phyloP scores from a whole-genome alignment of 176 grass and related monocot genomes.

The Eleusine coracana region DNA sequence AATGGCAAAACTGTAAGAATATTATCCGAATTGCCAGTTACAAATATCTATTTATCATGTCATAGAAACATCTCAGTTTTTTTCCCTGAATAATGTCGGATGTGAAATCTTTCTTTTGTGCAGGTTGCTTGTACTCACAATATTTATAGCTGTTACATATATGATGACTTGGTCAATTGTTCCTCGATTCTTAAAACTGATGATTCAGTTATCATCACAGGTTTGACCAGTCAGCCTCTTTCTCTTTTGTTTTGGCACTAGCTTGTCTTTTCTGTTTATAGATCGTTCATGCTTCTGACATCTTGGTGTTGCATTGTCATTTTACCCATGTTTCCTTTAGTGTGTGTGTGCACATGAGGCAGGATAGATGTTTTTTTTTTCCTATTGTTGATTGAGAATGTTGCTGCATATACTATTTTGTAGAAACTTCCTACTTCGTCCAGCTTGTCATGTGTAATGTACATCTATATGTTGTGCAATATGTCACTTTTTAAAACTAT shows the following conservation, averaged over 20 bases:
- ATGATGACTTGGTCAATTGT: constrained; percentile 96
- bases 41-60: constrained; percentile 10
- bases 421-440: not conserved
- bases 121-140: constrained; percentile 88
- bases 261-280: constrained; percentile 22
- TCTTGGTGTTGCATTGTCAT: not conserved
- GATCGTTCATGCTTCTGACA: constrained; percentile 31
- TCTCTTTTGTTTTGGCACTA: constrained; percentile 28
- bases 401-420: not conserved
- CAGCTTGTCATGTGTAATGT: not conserved
- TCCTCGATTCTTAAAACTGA: constrained; percentile 97
- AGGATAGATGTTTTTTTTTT: not conserved
- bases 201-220: constrained; percentile 97
- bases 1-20: constrained; percentile 83
- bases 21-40: constrained; percentile 28
- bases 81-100: constrained; percentile 28
- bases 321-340: not conserved
- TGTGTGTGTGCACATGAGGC: constrained; percentile 5
- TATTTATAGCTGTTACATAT: constrained; percentile 77
- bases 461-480: not conserved
- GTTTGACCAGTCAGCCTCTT: constrained; percentile 53
- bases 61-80: constrained; percentile 2
- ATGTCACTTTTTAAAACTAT: not conserved
- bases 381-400: not conserved
- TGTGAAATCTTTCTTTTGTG: constrained; percentile 48